Evolutionary conservation across 805 yeast genomes (phyloP).

Genomic region (Nakazawaea laoshanensis): DNA sequence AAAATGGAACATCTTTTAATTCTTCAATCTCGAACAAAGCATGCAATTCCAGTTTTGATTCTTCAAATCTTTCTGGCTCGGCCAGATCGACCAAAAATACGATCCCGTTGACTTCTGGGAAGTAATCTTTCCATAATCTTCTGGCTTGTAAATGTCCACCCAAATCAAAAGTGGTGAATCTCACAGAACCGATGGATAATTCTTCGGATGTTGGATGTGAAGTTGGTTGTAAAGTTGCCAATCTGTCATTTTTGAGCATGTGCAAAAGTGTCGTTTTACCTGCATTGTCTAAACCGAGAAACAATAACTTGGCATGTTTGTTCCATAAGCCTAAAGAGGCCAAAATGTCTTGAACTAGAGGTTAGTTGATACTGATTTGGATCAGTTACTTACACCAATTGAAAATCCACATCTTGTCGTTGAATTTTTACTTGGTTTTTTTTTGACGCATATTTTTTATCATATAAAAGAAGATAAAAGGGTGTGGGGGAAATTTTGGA

Average conservation of each 20-base stretch:
- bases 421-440: neutral
- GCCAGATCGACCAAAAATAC: slow-evolving; percentile 96
- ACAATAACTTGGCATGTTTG: slow-evolving; percentile 92
- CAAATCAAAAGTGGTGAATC: slow-evolving; percentile 95
- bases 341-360: slow-evolving; percentile 59
- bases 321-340: slow-evolving; percentile 81
- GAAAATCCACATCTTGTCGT: slow-evolving; percentile 10
- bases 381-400: slow-evolving; percentile 25
- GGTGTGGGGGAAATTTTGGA: too few relatives aligned
- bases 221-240: slow-evolving; percentile 96
- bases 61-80: slow-evolving; percentile 90
- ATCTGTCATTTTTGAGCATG: slow-evolving; percentile 87
- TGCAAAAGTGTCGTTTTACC: slow-evolving; percentile 90
- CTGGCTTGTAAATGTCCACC: slow-evolving; percentile 99
- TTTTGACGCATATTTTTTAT: too few relatives aligned
- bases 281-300: slow-evolving; percentile 95
- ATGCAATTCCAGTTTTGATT: slow-evolving; percentile 91
- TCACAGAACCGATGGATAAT: slow-evolving; percentile 89
- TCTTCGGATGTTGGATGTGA: slow-evolving; percentile 99
- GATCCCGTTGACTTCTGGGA: slow-evolving; percentile 98
- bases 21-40: slow-evolving; percentile 91
- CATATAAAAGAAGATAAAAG: too few relatives aligned
- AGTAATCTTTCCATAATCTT: slow-evolving; percentile 98
- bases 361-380: slow-evolving; percentile 2
- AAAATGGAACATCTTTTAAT: slow-evolving; percentile 80